Evolutionary conservation across 805 yeast species (phyloP).

Genomic region (Candida silvicultrix): DNA sequence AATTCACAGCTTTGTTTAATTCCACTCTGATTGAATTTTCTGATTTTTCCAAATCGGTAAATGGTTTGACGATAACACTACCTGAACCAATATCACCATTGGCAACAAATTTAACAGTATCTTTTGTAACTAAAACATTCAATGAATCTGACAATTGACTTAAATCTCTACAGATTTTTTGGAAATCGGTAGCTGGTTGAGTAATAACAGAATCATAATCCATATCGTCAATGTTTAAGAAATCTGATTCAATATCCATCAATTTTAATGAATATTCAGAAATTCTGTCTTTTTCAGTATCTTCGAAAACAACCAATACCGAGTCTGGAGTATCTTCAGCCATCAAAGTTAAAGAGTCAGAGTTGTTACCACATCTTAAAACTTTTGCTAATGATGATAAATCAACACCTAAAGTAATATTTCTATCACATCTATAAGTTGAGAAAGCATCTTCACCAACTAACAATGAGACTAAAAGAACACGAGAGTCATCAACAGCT

Average conservation of each 20-base stretch:
- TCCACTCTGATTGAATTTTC: constrained; percentile 70
- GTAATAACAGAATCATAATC: constrained; percentile 81
- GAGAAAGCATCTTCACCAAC: constrained; percentile 85
- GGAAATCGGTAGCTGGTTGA: constrained; percentile 84
- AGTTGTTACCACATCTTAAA: constrained; percentile 84
- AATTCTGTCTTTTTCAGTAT: constrained; percentile 81
- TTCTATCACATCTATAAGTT: constrained; percentile 93
- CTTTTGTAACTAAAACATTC: constrained; percentile 82
- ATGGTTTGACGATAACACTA: constrained; percentile 78
- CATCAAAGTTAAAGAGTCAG: constrained; percentile 79
- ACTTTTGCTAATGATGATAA: constrained; percentile 82
- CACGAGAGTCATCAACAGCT: constrained; percentile 97
- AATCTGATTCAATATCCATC: constrained; percentile 96
- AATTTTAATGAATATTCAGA: constrained; percentile 87
- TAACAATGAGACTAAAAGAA: constrained; percentile 78
- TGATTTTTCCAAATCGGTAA: constrained; percentile 73
- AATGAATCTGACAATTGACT: constrained; percentile 82
- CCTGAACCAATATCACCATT: constrained; percentile 93
- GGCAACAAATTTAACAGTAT: constrained; percentile 80
- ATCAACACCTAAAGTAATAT: constrained; percentile 87
- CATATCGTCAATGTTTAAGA: constrained; percentile 89
- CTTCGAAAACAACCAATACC: constrained; percentile 82
- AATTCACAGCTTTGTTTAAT: constrained; percentile 78
- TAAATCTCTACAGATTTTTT: constrained; percentile 85
- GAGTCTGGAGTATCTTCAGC: constrained; percentile 87